Evolutionary conservation across 192 early-diverging fungal genomes (phyloP), one percentile per base, ranked within the genome.

Genomic region (Coemansia sp.): DNA sequence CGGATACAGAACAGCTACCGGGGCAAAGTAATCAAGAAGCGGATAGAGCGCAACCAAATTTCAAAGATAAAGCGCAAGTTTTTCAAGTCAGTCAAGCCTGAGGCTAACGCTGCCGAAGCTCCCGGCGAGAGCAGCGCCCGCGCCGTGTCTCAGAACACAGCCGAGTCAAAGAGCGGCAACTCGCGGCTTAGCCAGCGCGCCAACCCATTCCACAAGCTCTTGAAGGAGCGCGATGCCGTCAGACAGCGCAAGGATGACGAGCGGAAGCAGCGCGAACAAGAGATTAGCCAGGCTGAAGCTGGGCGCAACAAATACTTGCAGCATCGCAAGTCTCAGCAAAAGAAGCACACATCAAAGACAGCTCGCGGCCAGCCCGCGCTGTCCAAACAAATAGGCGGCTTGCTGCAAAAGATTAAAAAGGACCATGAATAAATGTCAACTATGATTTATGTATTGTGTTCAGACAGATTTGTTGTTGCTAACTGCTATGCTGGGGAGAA

Each of bases 11-110:
- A 22, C 40, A 50, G 51, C 13, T 75, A 75, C 50, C 54, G 61
- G 15, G 72, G 72, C 36, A 63, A 57, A 21, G 34, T 68, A 10
- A 60, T 75, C 36, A 75, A 75, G 37, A 33, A 75, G 60, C 49
- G 65, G 18, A 75, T 75, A 34, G 72, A 75, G 56, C 60, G 72
- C n/a, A 75, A 63, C 58, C 60, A 63, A 17, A 29, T 43, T 15
- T 68, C 72, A 41, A 57, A 58, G 48, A 53, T 75, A 8, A 75
- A 64, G 30, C 29, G 65, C 37, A 75, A 68, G 49, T 75, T 62
- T 43, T 75, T 60, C 38, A 75, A 68, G 54, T 56, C 58, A 33
- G 55, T 75, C 37, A 43, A 53, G 27, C 33, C 25, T n/a, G 68
- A 63, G 5, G 53, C 58, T 3, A 29, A 53, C 15, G 4, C 8